Percentiles rank a stretch among this genome's conserved stretches.
Evolutionary conservation across 2,329 filamentous ascomycete genomes (phyloP).

Genomic region (Pseudofabraea citricarpa): DNA sequence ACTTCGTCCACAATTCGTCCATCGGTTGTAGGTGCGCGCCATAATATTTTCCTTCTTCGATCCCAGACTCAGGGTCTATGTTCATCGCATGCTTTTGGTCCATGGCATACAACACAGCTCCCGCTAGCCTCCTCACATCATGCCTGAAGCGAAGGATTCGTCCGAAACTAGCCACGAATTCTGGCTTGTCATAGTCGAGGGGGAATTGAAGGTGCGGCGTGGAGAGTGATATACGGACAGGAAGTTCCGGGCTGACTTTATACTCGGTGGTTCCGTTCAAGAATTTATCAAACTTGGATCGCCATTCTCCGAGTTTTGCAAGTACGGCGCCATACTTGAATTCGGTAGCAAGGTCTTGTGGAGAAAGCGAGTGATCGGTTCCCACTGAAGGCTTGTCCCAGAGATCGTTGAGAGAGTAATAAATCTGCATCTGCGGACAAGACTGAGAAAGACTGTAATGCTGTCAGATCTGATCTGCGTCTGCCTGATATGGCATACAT

Average conservation of each 20-base stretch:
- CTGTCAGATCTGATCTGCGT: too few relatives aligned
- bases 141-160: slow-evolving; percentile 26
- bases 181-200: slow-evolving; percentile 20
- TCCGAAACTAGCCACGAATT: slow-evolving; percentile 29
- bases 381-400: slow-evolving; percentile 25
- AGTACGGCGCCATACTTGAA: not conserved
- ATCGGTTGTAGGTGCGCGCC: not conserved
- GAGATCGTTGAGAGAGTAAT: slow-evolving; percentile 30
- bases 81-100: not conserved
- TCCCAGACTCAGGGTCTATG: not conserved
- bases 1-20: not conserved
- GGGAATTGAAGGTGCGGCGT: slow-evolving; percentile 23
- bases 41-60: not conserved
- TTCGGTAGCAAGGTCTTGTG: not conserved
- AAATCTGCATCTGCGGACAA: slow-evolving; percentile 36
- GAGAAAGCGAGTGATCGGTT: not conserved
- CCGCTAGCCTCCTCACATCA: slow-evolving; percentile 18
- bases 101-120: slow-evolving; percentile 24
- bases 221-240: not conserved
- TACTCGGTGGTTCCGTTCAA: not conserved
- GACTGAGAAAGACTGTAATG: slow-evolving; percentile 20
- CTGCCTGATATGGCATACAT: too few relatives aligned
- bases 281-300: not conserved
- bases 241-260: not conserved
- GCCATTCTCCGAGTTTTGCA: not conserved